Percentiles rank a stretch among this genome's conserved stretches.
These are phyloP conservation scores for Urostyla sp. DNA, from an alignment of 73 alveolate species.

Conservation along the genomic window DNA sequence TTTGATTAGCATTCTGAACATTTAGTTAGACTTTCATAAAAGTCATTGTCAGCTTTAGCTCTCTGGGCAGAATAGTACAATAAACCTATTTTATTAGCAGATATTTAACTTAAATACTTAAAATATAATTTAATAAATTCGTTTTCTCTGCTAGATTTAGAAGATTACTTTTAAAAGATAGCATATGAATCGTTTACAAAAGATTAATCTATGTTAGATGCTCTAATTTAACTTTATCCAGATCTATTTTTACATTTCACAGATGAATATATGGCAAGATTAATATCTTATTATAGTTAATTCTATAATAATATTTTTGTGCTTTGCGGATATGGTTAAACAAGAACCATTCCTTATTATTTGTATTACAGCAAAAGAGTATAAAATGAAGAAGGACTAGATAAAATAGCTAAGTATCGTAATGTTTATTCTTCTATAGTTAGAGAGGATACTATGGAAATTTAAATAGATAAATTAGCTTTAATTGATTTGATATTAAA, in stretches of 20 bases:
- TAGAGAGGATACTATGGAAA: constrained; percentile 40
- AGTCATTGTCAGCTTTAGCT: constrained; percentile 24
- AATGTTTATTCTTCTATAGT: constrained; percentile 28
- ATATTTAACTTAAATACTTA: background rate
- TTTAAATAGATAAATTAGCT: constrained; percentile 16
- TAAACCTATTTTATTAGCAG: constrained; percentile 4
- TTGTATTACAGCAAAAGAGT: constrained; percentile 31
- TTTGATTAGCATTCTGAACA: background rate
- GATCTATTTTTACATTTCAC: constrained; percentile 12
- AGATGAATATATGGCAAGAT: constrained; percentile 54
- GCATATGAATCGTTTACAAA: background rate
- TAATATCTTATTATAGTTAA: constrained; percentile 15
- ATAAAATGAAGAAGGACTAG: constrained; percentile 1
- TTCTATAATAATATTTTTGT: constrained; percentile 38
- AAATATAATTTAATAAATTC: constrained; percentile 27
- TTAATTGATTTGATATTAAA: constrained; percentile 19
- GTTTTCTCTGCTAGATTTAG: constrained; percentile 30
- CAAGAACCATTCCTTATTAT: constrained; percentile 42
- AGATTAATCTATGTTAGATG: background rate
- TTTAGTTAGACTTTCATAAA: background rate
- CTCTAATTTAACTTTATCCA: constrained; percentile 19
- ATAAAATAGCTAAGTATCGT: constrained; percentile 1
- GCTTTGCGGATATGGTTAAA: constrained; percentile 44
- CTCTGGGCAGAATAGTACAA: constrained; percentile 49
- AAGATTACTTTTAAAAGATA: background rate